Conservation (phyloP, 2,329 filamentous ascomycete genomes). For the Colletotrichum paranaense region DNA sequence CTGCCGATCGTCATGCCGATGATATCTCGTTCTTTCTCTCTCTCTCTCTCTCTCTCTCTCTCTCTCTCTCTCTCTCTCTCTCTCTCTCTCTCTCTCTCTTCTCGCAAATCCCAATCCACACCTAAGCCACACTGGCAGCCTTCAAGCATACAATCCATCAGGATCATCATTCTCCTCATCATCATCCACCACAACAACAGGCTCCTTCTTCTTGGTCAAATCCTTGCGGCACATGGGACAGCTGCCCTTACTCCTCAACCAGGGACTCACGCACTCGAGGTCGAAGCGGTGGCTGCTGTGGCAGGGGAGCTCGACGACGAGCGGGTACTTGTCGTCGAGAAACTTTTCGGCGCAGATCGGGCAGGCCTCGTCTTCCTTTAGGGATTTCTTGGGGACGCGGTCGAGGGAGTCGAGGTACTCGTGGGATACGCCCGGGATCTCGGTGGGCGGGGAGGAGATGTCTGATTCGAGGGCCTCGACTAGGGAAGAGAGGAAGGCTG, state of each 20-base stretch:
- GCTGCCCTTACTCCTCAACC: slow-evolving; percentile 72
- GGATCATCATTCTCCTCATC: slow-evolving; percentile 64
- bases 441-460: slow-evolving; percentile 63
- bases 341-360: slow-evolving; percentile 73
- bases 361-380: slow-evolving; percentile 65
- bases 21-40: too few species aligned
- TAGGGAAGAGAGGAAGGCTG: slow-evolving; percentile 61
- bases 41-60: too few species aligned
- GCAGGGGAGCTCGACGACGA: slow-evolving; percentile 74
- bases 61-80: too few species aligned
- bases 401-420: slow-evolving; percentile 70
- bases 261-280: slow-evolving; percentile 75
- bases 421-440: slow-evolving; percentile 67
- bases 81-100: not conserved
- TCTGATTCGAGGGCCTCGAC: slow-evolving; percentile 59
- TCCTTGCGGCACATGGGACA: slow-evolving; percentile 73
- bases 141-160: slow-evolving; percentile 58
- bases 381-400: slow-evolving; percentile 62
- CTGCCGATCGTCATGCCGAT: not conserved
- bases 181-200: slow-evolving; percentile 57
- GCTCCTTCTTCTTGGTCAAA: slow-evolving; percentile 65
- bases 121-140: not conserved
- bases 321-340: slow-evolving; percentile 70
- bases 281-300: slow-evolving; percentile 69
- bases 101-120: not conserved